Conservation (phyloP, 148 eudicot species). For the Bassia scoparia region DNA sequence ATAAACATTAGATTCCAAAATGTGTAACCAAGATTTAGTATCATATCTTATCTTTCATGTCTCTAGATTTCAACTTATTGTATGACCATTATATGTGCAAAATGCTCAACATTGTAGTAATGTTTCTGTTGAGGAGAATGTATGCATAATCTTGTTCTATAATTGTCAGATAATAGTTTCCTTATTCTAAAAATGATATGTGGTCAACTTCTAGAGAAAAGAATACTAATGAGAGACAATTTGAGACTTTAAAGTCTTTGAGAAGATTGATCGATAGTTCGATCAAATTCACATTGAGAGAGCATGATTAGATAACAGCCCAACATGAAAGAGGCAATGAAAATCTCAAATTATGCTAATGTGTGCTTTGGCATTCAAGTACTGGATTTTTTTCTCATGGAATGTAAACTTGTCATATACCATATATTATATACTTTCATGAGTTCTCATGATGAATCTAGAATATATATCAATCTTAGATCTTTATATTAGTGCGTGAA, state of each 20-base stretch:
- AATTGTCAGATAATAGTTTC: not conserved
- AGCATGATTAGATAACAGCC: slow-evolving; percentile 52
- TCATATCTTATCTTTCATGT: too few relatives aligned
- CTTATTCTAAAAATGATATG: not conserved
- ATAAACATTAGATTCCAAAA: too few relatives aligned
- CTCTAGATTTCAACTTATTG: not conserved
- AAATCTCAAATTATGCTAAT: slow-evolving; percentile 77
- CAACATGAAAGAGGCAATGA: slow-evolving; percentile 91
- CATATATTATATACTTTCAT: too few relatives aligned
- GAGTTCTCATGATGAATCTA: too few relatives aligned
- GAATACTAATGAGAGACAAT: slow-evolving; percentile 79
- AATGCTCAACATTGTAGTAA: too few relatives aligned
- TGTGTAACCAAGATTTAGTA: too few relatives aligned
- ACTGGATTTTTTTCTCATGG: too few relatives aligned
- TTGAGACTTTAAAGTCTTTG: slow-evolving; percentile 71
- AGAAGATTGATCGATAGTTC: slow-evolving; percentile 58
- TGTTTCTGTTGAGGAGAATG: slow-evolving; percentile 10
- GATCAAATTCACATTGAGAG: slow-evolving; percentile 38
- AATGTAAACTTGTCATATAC: too few relatives aligned
- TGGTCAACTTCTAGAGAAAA: slow-evolving; percentile 47
- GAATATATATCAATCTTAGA: too few relatives aligned
- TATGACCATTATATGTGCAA: not conserved
- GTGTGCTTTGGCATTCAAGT: slow-evolving; percentile 75
- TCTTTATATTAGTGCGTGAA: not conserved
- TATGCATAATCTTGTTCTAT: not conserved